Conservation (phyloP, 2,329 filamentous ascomycete genomes). For the Aspergillus pseudotamarii region DNA sequence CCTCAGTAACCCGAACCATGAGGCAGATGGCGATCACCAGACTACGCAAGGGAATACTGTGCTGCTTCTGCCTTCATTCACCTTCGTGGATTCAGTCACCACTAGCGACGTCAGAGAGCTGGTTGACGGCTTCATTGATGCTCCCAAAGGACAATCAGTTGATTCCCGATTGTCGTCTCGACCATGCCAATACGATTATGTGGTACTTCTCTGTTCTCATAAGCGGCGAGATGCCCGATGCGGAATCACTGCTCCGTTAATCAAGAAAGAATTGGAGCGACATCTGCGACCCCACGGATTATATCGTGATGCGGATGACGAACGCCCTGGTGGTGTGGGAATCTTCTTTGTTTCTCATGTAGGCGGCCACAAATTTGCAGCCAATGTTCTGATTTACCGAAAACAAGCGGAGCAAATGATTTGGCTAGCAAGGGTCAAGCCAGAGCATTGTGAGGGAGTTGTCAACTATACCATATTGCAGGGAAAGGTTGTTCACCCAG, state of each 20-base stretch:
- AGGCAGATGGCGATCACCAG: slow-evolving; percentile 5
- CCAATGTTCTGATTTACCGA: slow-evolving; percentile 87
- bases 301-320: slow-evolving; percentile 79
- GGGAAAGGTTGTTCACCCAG: slow-evolving; percentile 87
- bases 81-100: slow-evolving; percentile 74
- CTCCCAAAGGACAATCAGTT: slow-evolving; percentile 59
- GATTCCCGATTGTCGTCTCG: slow-evolving; percentile 48
- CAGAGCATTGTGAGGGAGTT: slow-evolving; percentile 86
- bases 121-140: slow-evolving; percentile 67
- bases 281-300: slow-evolving; percentile 79
- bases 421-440: slow-evolving; percentile 83
- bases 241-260: slow-evolving; percentile 81
- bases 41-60: slow-evolving; percentile 61
- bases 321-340: slow-evolving; percentile 79
- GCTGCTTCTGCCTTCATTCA: slow-evolving; percentile 80
- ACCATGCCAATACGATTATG: slow-evolving; percentile 74
- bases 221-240: slow-evolving; percentile 86
- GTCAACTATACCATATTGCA: slow-evolving; percentile 82
- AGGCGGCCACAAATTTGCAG: slow-evolving; percentile 90
- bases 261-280: slow-evolving; percentile 79
- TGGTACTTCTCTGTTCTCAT: slow-evolving; percentile 89
- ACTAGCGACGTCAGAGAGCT: slow-evolving; percentile 66
- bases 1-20: slow-evolving; percentile 24
- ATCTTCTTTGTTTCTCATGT: slow-evolving; percentile 93
- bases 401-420: slow-evolving; percentile 57